Base-by-base conservation (phyloP, 2,329 filamentous ascomycete genomes). In the Penicillium glabrum region DNA sequence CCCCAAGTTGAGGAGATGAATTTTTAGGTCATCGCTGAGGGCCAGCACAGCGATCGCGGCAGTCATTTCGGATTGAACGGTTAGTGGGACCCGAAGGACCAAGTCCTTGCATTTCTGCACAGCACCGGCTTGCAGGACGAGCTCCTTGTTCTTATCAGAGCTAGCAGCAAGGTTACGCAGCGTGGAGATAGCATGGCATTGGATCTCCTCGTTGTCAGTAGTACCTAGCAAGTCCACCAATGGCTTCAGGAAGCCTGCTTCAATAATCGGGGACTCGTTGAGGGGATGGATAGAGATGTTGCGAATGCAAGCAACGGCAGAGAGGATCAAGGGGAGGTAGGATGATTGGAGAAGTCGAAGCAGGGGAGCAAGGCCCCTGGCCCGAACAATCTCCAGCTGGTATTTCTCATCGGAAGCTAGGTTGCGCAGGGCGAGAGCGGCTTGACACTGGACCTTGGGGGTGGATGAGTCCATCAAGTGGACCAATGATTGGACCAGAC, bases 101-200 rank as follows among this genome's bases (percentile, higher is more conserved):
- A 99, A 83, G 71, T 98, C 91, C 77, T 97, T 98, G 86, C 95
- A 99, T 75, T 98, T 98, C 72, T 98, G 92, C 39, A 99, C 95
- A 2, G 95, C 95, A 24, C 95, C 95, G 33, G 95, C 95, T 75
- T 98, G 92, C 48, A 99, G 80, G 1, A 99, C 95, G n/a, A 99
- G 83, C 57, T 96, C 90, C 79, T 99, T 99, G 83, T 99, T 99
- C 61, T 91, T 88, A 73, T 99, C 95, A 8, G 93, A 98, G 77
- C 93, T 98, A 54, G 95, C 95, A 7, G 95, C 95, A 57, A 99
- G 82, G 69, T 99, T 99, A 61, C 95, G 87, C 48, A 99, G 83
- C 0, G 95, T 99, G 5, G 95, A 98, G 63, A 99, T 99, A 56
- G 95, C 95, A 71, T 99, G 95, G 72, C 95, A 99, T 73, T 99